Evolutionary conservation across 257 asterid species (phyloP), one percentile per base, ranked within the genome.

Genomic region (Leptodermis oblonga): DNA sequence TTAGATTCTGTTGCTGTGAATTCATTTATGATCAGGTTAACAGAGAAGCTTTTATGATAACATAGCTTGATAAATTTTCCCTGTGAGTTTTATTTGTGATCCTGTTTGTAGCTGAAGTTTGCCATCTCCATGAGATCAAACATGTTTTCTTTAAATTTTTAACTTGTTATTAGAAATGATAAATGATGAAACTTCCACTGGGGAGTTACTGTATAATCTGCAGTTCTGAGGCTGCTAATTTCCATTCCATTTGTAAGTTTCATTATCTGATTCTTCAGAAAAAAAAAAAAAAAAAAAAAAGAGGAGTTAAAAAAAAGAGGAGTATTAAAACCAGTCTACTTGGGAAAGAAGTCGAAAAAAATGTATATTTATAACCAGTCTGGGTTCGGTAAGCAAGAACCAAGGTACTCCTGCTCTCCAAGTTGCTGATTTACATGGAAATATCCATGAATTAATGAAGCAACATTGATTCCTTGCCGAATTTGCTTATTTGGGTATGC

Each of bases 11-110:
- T n/a, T n/a, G n/a, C n/a, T n/a, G n/a, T n/a, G n/a, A n/a, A n/a
- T n/a, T n/a, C n/a, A n/a, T n/a, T n/a, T n/a, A n/a, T n/a, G 99
- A 87, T 90, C 79, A 82, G 95, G 84, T 80, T 93, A 66, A 90
- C 95, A 5, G 94, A 89, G 83, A 91, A 86, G 81, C 96, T 93
- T 54, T 59, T 77, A 77, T 90, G 83, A 85, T 68, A 31, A 30
- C 70, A 75, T 67, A 59, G 42, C 61, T 60, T 36, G 34, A 56
- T 52, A 61, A 49, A 53, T 71, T 78, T 69, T n/a, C 55, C 69
- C 31, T 73, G 71, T 67, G 53, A 60, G 51, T n/a, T 55, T 66
- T 73, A 73, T 42, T 51, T 80, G 71, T 74, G 60, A 70, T 78
- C 78, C 73, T 82, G 72, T 65, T 65, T 37, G 78, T 77, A 77